These are phyloP conservation scores for Parachaetomium inaequale DNA, from an alignment of 495 filamentous ascomycete genomes.

Conservation along the genomic window DNA sequence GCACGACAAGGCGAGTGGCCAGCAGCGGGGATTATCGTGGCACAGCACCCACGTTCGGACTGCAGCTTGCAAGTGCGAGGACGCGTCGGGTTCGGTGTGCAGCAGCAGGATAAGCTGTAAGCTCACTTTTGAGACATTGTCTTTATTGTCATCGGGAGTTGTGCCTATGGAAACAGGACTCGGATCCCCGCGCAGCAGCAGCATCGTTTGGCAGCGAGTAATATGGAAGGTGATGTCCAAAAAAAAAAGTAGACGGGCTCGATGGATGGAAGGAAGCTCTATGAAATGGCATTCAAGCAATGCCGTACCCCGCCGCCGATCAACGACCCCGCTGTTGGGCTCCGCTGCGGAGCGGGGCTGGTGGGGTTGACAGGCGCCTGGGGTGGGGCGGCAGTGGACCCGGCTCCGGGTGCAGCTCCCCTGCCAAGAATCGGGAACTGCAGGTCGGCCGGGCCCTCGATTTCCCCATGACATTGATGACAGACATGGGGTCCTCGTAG, in stretches of 20 bases:
- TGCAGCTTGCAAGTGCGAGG: neutral
- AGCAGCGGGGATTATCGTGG: slow-evolving; percentile 7
- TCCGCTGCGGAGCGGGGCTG: neutral
- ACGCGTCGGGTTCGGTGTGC: neutral
- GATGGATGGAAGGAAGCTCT: neutral
- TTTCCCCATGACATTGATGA: no score
- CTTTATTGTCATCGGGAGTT: neutral
- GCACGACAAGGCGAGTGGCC: slow-evolving; percentile 1
- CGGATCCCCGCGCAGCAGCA: neutral
- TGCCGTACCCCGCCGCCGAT: neutral
- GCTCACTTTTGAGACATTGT: neutral
- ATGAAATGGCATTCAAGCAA: neutral
- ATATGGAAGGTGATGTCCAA: neutral
- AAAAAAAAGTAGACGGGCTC: neutral
- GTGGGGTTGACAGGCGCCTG: neutral
- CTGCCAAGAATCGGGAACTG: slow-evolving; percentile 5
- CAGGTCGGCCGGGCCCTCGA: neutral
- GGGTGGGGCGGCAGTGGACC: neutral
- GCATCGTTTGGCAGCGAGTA: neutral
- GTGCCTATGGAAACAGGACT: neutral
- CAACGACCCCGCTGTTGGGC: slow-evolving; percentile 1
- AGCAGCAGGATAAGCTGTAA: neutral
- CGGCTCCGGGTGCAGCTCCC: neutral
- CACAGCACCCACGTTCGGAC: slow-evolving; percentile 2
- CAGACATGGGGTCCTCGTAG: no score